Percentiles rank a stretch among this genome's conserved stretches.
phyloP scores from a whole-genome alignment of 768 basidiomycete species.

The Pleurotus sapidus region DNA sequence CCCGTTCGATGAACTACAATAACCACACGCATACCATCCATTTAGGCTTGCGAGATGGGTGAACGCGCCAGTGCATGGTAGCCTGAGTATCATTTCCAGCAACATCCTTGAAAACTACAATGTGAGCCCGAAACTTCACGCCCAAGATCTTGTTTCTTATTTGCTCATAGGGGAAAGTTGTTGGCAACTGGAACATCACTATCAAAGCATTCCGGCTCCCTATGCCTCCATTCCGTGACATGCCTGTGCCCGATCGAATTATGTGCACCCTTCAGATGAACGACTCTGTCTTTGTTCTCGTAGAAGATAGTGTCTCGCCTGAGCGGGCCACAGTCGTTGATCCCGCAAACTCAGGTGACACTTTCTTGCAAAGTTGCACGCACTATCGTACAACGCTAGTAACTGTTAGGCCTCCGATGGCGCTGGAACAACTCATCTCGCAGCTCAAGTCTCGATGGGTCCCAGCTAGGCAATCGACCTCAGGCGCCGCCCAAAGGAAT shows the following conservation, averaged over 20 bases:
- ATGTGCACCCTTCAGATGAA: conserved; percentile 80
- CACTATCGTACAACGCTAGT: conserved; percentile 79
- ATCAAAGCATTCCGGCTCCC: conserved; percentile 75
- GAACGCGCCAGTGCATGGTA: conserved; percentile 72
- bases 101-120: conserved; percentile 74
- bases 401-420: conserved; percentile 70
- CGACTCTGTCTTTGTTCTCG: conserved; percentile 74
- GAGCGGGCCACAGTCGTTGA: conserved; percentile 58
- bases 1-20: neutral
- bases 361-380: conserved; percentile 44
- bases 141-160: conserved; percentile 12
- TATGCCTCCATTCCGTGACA: conserved; percentile 52
- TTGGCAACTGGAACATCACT: conserved; percentile 67
- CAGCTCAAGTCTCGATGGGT: conserved; percentile 79
- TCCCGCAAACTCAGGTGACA: conserved; percentile 37
- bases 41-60: conserved; percentile 75
- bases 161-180: conserved; percentile 48
- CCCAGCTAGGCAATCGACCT: conserved; percentile 53
- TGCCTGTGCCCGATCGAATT: conserved; percentile 57
- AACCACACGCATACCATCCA: neutral
- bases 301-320: conserved; percentile 76
- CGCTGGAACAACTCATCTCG: conserved; percentile 69
- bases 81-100: conserved; percentile 59
- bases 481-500: conserved; percentile 36
- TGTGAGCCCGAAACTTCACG: conserved; percentile 27